Evolutionary conservation across 177 flowering plant genomes (phyloP), one percentile per base, ranked within the genome.

Genomic region (Telopea speciosissima): DNA sequence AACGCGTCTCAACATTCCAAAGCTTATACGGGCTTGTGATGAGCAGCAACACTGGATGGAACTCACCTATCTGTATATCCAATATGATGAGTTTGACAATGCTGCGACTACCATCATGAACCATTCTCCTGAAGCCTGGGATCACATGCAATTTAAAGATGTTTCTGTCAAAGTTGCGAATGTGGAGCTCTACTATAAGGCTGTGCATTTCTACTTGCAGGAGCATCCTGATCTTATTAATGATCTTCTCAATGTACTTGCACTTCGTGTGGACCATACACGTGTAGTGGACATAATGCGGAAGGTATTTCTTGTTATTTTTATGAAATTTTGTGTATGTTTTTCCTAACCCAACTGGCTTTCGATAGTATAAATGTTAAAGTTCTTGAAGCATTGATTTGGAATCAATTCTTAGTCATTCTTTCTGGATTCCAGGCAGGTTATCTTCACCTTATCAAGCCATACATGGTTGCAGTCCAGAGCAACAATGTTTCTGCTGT

Each of bases 41-140:
- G 99, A 93, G 66, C 98, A 95, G 56, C 96, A 91, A 71, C 99
- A 95, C 75, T 95, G 99, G 99, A 88, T 87, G 74, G 99, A 95
- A 73, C 92, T 95, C 19, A 89, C 93, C 10, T 93, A 91, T 76
- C 67, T 95, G 78, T 93, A 93, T 69, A 90, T 91, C 73, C 97
- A 93, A 68, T 93, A 93, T 83, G 97, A 90, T 74, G 99, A 95
- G 81, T 95, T 93, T 73, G 99, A 95, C 73, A 95, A 95, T 91
- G 99, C 99, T 75, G 97, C 97, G 36, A 84, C 94, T 5, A 95
- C 98, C 24, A 85, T 95, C 24, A 95, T 95, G 99, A 95, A 93
- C 76, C 99, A 95, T 79, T 95, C 99, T 56, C 97, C 99, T 7
- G 98, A 91, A 72, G 99, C 99, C 25, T 95, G 99, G 99, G 99